Percentiles rank a stretch among this genome's conserved stretches.
Conservation (phyloP, 768 basidiomycete species). For the Agaricus blazei region DNA sequence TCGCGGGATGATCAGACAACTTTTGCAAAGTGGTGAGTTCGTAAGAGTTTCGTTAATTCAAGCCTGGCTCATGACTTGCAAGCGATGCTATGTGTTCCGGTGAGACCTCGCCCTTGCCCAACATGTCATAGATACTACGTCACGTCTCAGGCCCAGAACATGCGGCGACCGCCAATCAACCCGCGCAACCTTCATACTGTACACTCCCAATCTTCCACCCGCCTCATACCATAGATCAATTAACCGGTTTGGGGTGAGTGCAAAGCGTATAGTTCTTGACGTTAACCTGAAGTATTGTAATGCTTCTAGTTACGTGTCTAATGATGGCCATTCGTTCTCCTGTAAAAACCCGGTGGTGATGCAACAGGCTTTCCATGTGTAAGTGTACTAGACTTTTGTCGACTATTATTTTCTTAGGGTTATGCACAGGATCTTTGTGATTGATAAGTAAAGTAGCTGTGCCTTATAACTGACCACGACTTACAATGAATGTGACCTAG, state of each 20-base stretch:
- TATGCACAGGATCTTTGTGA: conserved; percentile 32
- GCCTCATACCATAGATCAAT: conserved; percentile 10
- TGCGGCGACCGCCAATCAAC: conserved; percentile 25
- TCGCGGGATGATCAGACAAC: conserved; percentile 49
- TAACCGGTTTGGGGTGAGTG: conserved; percentile 10
- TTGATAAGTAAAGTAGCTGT: conserved; percentile 34
- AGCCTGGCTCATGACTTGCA: not conserved
- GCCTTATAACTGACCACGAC: not conserved
- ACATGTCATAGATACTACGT: not conserved
- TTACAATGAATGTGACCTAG: conserved; percentile 20
- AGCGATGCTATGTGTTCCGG: conserved; percentile 52
- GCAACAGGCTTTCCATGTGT: conserved; percentile 60
- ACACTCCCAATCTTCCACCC: conserved; percentile 50
- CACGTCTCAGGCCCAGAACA: conserved; percentile 44
- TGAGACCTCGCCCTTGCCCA: conserved; percentile 11
- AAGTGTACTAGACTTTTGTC: conserved; percentile 18
- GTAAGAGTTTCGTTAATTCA: not conserved
- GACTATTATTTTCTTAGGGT: not conserved
- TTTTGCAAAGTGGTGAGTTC: conserved; percentile 50
- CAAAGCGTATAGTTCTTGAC: not conserved
- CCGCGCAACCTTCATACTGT: conserved; percentile 50
- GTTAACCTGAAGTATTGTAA: not conserved
- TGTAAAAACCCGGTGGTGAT: conserved; percentile 50
- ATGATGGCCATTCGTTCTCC: conserved; percentile 49
- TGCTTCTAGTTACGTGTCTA: conserved; percentile 38